A percentile compares a stretch with the other conserved stretches of the same genome.
Evolutionary conservation across 2,329 filamentous ascomycete species (phyloP).

Genomic region (Fusarium decemcellulare): DNA sequence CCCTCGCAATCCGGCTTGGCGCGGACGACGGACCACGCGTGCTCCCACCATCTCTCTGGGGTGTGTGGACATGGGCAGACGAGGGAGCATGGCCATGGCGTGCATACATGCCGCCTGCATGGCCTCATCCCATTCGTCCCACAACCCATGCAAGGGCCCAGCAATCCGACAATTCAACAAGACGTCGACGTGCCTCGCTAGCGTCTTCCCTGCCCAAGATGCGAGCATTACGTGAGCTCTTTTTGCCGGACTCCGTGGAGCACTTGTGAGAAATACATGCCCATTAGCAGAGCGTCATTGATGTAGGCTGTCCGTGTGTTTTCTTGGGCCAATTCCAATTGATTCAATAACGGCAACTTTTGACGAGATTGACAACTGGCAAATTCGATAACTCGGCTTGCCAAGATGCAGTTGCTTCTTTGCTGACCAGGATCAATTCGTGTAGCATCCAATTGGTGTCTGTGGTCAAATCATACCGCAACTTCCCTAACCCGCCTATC

Average conservation of each 20-base stretch:
- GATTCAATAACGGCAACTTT: constrained; percentile 3
- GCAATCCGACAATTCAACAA: not conserved
- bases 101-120: constrained; percentile 37
- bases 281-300: not conserved
- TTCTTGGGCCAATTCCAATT: not conserved
- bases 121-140: constrained; percentile 33
- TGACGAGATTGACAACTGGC: constrained; percentile 1
- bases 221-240: no score
- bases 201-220: not conserved
- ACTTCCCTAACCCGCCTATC: constrained; percentile 3
- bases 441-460: not conserved
- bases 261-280: no score
- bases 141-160: constrained; percentile 36
- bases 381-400: not conserved
- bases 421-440: not conserved
- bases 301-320: not conserved
- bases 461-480: constrained; percentile 1
- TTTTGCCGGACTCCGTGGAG: no score
- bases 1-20: constrained; percentile 36
- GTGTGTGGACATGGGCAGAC: not conserved
- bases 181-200: not conserved
- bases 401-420: not conserved
- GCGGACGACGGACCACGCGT: constrained; percentile 12
- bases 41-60: constrained; percentile 1
- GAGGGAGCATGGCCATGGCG: constrained; percentile 13